Evolutionary conservation across 2,329 filamentous ascomycete genomes (phyloP).

Genomic region (Monilinia polystroma): DNA sequence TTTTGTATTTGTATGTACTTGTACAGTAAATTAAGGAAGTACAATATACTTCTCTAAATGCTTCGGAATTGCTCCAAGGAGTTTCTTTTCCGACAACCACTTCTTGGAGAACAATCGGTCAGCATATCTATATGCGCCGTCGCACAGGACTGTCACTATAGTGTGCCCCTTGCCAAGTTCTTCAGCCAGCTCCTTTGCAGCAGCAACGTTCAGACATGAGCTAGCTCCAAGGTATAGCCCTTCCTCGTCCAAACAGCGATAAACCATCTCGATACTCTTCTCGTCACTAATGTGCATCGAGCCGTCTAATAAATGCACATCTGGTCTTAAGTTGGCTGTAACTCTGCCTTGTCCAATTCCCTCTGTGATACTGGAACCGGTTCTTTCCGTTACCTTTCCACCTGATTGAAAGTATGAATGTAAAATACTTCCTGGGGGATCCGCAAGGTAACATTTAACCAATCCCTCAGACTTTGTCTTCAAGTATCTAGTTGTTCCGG

Average conservation of each 20-base stretch:
- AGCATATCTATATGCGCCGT: conserved; percentile 96
- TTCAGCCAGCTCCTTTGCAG: conserved; percentile 89
- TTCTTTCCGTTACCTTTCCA: conserved; percentile 76
- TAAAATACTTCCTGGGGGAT: conserved; percentile 89
- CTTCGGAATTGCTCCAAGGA: conserved; percentile 78
- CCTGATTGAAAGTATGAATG: conserved; percentile 88
- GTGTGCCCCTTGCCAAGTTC: conserved; percentile 85
- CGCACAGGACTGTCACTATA: conserved; percentile 90
- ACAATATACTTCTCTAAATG: conserved; percentile 93
- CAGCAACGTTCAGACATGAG: conserved; percentile 91
- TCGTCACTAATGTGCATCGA: conserved; percentile 84
- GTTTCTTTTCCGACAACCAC: conserved; percentile 85
- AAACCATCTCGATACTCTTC: conserved; percentile 97
- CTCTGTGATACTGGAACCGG: conserved; percentile 89
- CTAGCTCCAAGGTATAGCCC: conserved; percentile 93
- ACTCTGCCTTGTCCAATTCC: conserved; percentile 95
- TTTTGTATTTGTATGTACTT: conserved; percentile 22
- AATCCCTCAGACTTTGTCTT: conserved; percentile 76
- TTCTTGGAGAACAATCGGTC: conserved; percentile 88
- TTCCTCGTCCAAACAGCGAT: conserved; percentile 92
- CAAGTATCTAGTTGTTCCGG: conserved; percentile 82
- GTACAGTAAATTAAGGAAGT: conserved; percentile 57
- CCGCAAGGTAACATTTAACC: conserved; percentile 86
- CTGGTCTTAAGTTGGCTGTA: conserved; percentile 88
- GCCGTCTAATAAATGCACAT: conserved; percentile 81